Evolutionary conservation across 192 early-diverging fungal species (phyloP), one percentile per base, ranked within the genome.

Genomic region (Kappamyces sp.): DNA sequence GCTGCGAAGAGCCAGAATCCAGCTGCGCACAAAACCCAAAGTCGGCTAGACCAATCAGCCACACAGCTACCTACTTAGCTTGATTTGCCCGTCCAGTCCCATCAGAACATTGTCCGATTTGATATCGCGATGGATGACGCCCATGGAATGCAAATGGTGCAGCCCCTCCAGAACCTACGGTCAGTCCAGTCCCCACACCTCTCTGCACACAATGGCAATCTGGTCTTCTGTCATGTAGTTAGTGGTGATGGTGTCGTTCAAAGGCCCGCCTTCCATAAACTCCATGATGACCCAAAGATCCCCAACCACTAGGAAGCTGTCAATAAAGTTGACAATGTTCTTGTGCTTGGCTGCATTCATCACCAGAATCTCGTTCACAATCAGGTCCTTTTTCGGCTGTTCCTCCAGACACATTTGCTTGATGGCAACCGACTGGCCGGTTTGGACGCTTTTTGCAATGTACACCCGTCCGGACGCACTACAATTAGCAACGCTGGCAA

Each of bases 351-450:
- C 48, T 22, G 66, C 67, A 46, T 73, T 69, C 81, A 83, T 83
- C 30, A 83, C 78, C 46, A 82, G 54, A 63, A 83, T 83, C 62
- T 83, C 81, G 58, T 83, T 94, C 72, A 95, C 92, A 60, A 97
- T 95, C 55, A 94, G 68, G 50, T 95, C 94, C 76, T 94, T 94
- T 67, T 94, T 94, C 35, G 93, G 91, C 73, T 97, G 94, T 68
- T 90, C 84, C 68, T 92, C 85, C 45, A 97, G 70, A 57, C 94
- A 89, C 90, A 95, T 97, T 70, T 93, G 91, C 71, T 97, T 97
- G 66, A 97, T 94, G 0, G 92, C 94, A 1, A 95, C 94, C 1
- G 80, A 76, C 8, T 78, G 57, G 41, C 80, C 78, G 31, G 80
- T 83, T 2, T 67, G 54, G 0, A 84, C 66, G 32, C 83, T 81